Evolutionary conservation across 768 basidiomycete genomes (phyloP), one percentile per base, ranked within the genome.

Genomic region (Amanita phalloides): DNA sequence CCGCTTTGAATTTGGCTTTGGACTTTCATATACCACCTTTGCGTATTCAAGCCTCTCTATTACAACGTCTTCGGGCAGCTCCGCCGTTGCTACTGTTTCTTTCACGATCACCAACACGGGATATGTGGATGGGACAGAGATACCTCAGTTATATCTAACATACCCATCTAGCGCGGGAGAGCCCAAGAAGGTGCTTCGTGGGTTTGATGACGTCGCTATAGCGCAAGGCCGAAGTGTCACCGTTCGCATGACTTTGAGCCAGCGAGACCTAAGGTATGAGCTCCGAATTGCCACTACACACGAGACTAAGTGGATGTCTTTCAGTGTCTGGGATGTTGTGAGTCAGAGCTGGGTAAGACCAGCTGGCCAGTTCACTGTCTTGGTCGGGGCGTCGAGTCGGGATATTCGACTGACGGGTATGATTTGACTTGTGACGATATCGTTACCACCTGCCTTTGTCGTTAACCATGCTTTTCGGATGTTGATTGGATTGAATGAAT

Each of bases 21-120:
- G 86, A 1, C 68, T 89, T 11, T 81, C 78, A 3, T 90, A 88
- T 64, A 86, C 87, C 44, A 77, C 73, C 0, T 90, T 89, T 63
- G 61, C 71, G 3, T 87, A 85, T 62, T 77, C 80, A 7, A 64
- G 68, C 17, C 62, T 86, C 38, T 60, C 69, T 3, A 66, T 79
- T 44, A 43, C 61, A 14, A 48, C 23, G 7, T 32, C 45, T 17
- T 55, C 21, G 3, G 23, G 46, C 6, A 51, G 65, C 10, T 66
- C 69, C 2, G 60, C 65, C n/a, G 64, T 66, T 0, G 61, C 64
- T 39, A 56, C 62, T 2, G 58, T 78, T 14, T 63, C 65, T 1
- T 80, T 81, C 58, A 66, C 62, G 1, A 64, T 81, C 1, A 61
- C 58, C 28, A 81, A 82, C 59, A 72, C 66, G 1, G 80, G 80